Base-by-base conservation (phyloP, 139 green algal species). In the Chlorella sp. region DNA sequence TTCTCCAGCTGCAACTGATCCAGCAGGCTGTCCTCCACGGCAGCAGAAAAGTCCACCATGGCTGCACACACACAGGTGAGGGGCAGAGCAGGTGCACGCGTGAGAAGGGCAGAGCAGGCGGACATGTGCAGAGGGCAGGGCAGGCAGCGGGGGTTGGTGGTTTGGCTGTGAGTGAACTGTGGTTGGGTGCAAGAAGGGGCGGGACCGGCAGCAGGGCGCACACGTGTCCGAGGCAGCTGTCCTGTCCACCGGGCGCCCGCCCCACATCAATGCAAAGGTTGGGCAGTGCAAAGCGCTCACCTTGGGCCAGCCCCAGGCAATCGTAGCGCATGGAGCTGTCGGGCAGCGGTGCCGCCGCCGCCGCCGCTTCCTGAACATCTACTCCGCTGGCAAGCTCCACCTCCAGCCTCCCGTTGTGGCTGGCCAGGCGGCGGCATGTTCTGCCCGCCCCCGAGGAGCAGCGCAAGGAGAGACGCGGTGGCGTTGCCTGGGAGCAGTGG, bases 31-130 rank as follows among this genome's bases (percentile, higher is more conserved):
- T 96, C 93, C 22, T 91, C 87, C 16, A 96, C 93, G 21, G 69
- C 40, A 0, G 91, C 93, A 11, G 66, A 80, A 73, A 95, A 92
- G 89, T 96, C 94, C 5, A 97, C 94, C 94, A 97, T 97, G 21
- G 94, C 94, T 97, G 92, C 26, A 76, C 4, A 18, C 57, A 48
- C 19, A n/a, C n/a, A 37, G 78, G 19, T 2, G 42, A n/a, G 48
- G 28, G 18, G 48, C 66, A 73, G 66, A 7, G 26, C 22, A 28
- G 77, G 12, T 12, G 37, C 19, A 60, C 4, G 4, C 1, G 37
- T 60, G 77, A 3, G 37, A 34, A 30, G 64, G 64, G 15, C 32
- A 81, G 75, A 81, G 26, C 30, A 78, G 69, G 69, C 69, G 3
- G 2, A 12, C 71, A 37, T 78, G 32, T 78, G 71, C 48, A 73